Conservation (phyloP, 202 grass and related monocot genomes). For the Dendrocalamus latiflorus region DNA sequence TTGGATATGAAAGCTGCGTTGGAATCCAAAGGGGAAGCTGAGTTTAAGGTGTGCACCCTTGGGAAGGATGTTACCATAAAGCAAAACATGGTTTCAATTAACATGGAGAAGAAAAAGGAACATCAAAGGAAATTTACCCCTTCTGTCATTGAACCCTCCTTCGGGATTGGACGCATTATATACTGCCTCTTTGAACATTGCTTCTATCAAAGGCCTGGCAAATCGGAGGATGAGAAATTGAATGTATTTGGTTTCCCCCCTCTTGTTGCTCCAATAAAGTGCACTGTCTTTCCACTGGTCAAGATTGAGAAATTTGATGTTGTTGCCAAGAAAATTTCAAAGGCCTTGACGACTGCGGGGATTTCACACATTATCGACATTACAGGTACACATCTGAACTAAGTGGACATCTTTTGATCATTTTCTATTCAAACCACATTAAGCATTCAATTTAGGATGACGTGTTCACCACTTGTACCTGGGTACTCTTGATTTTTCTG, state of each 20-base stretch:
- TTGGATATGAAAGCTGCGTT: slow-evolving; percentile 74
- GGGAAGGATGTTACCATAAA: slow-evolving; percentile 73
- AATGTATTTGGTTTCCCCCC: slow-evolving; percentile 87
- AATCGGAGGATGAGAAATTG: slow-evolving; percentile 68
- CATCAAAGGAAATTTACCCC: slow-evolving; percentile 91
- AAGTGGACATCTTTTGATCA: background rate
- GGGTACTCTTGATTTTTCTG: background rate
- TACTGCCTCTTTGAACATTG: slow-evolving; percentile 89
- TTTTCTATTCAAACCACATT: background rate
- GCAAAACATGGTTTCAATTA: slow-evolving; percentile 81
- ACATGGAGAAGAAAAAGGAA: slow-evolving; percentile 86
- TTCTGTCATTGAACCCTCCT: slow-evolving; percentile 89
- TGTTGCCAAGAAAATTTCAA: slow-evolving; percentile 79
- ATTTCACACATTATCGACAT: slow-evolving; percentile 88
- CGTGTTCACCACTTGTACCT: background rate
- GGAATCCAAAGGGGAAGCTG: slow-evolving; percentile 68
- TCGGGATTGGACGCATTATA: slow-evolving; percentile 92
- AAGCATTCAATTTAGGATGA: background rate
- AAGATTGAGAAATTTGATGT: slow-evolving; percentile 78
- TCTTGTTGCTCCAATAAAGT: slow-evolving; percentile 92
- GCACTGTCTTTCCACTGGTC: slow-evolving; percentile 89
- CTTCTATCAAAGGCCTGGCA: slow-evolving; percentile 69
- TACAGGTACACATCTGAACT: slow-evolving; percentile 52
- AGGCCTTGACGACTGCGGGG: slow-evolving; percentile 62
- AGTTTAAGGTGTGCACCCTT: slow-evolving; percentile 82